phyloP scores from a whole-genome alignment of 169 alveolate genomes.

The Eimeria tenella region DNA sequence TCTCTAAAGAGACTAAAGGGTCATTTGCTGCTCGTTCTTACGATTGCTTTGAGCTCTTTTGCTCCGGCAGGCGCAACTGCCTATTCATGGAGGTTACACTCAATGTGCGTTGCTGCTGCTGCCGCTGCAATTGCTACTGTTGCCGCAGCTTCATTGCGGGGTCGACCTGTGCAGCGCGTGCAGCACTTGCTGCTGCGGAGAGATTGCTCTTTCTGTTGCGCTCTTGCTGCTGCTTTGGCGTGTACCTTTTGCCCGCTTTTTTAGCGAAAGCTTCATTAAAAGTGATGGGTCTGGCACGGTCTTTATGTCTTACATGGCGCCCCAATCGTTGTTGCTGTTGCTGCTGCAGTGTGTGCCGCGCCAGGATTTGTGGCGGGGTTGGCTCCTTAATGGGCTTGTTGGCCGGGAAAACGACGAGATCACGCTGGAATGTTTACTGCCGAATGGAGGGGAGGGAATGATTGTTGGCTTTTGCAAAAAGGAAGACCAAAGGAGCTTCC shows the following conservation, averaged over 20 bases:
- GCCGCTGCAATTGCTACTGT: not conserved
- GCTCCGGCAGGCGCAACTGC: slow-evolving; percentile 50
- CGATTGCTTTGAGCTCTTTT: not conserved
- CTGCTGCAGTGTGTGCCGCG: slow-evolving; percentile 6
- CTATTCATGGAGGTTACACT: not conserved
- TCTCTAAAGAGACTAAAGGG: not conserved
- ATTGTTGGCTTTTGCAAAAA: not conserved
- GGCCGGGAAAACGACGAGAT: not conserved
- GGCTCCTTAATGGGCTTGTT: not conserved
- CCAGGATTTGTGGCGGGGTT: slow-evolving; percentile 22
- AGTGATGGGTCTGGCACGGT: too few relatives aligned
- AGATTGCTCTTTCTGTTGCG: not conserved
- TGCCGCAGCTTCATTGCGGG: not conserved
- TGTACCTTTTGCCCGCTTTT: not conserved
- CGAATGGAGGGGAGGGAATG: not conserved
- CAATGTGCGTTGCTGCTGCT: slow-evolving; percentile 3
- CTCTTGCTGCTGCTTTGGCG: not conserved
- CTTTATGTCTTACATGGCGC: not conserved
- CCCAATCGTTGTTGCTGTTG: not conserved
- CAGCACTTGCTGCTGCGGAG: slow-evolving; percentile 8
- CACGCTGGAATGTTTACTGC: not conserved
- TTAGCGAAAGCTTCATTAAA: not conserved
- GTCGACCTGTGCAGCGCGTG: not conserved
- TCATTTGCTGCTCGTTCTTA: not conserved
- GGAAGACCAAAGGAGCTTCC: not conserved